These are phyloP conservation scores for Medicago truncatula DNA, from an alignment of 306 rosid genomes.

Conservation along the genomic window DNA sequence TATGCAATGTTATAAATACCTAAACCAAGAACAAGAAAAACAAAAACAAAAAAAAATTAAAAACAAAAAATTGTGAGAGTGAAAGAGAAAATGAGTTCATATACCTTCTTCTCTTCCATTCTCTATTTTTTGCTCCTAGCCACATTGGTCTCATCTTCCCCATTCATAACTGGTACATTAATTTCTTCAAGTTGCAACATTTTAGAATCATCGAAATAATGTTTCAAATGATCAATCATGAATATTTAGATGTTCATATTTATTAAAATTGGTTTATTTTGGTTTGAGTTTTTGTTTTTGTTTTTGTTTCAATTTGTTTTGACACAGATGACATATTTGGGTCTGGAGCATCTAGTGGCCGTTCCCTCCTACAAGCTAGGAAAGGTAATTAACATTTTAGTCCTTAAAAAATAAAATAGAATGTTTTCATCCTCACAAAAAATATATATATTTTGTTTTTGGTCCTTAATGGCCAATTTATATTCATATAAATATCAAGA, in stretches of 20 bases:
- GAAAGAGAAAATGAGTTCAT: constrained; percentile 66
- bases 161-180: constrained; percentile 62
- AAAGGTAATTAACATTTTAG: constrained; percentile 50
- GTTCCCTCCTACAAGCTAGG: constrained; percentile 80
- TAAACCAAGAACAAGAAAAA: constrained; percentile 26
- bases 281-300: not conserved
- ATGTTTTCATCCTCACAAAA: no score
- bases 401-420: no score
- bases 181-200: not conserved
- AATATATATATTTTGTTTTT: no score
- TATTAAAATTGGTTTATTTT: constrained; percentile 2
- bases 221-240: not conserved
- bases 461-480: no score
- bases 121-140: constrained; percentile 49
- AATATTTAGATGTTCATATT: not conserved
- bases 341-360: constrained; percentile 48
- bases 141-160: constrained; percentile 55
- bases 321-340: constrained; percentile 60
- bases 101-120: constrained; percentile 49
- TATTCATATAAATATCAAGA: no score
- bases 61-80: constrained; percentile 31
- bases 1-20: constrained; percentile 50
- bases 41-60: not conserved
- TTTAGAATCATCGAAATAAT: not conserved
- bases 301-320: not conserved